Base-by-base conservation (phyloP, 148 eudicot species). In the Rhododendron henanense region DNA sequence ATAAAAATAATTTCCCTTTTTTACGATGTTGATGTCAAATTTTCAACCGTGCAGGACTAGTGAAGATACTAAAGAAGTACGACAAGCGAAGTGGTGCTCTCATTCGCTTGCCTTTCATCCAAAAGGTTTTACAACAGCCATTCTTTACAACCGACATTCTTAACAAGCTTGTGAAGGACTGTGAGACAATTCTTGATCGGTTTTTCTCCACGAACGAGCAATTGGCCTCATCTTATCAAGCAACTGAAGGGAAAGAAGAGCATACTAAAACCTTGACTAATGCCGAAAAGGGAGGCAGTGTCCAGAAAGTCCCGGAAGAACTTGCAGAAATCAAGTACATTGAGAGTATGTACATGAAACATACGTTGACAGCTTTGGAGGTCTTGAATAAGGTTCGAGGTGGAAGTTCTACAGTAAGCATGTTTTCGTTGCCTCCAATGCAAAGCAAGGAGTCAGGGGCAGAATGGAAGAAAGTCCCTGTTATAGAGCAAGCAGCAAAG, bases 81-180 rank as follows among this genome's bases (percentile, higher is more conserved):
- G 98, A 96, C 90, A 96, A 96, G 84, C 89, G 94, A 85, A 96
- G 95, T 2, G 99, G 99, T 0, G 97, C 94, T 35, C 93, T 96
- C 10, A 90, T 96, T 78, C 96, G 97, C 78, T 82, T 93, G 85
- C 99, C 99, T 55, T 96, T 94, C 91, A 96, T 96, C 55, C 96
- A 94, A 69, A 94, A 89, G 84, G 99, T 96, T 84, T 83, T 96
- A 67, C 98, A 93, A 50, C 96, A 96, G 86, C 99, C 99, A 16
- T 96, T 96, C 87, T 96, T 91, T 90, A 94, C 93, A 69, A 96
- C 97, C 0, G 99, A 96, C 51, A 69, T 96, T 33, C 88, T 96
- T 5, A 88, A 90, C 92, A 93, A 94, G 85, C 96, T 96, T 3
- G 99, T 96, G 16, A 95, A 96, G 83, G 94, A 96, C 85, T 94